Evolutionary conservation across 192 early-diverging fungal species (phyloP).

Genomic region (Rhizoclosmatium sp.): DNA sequence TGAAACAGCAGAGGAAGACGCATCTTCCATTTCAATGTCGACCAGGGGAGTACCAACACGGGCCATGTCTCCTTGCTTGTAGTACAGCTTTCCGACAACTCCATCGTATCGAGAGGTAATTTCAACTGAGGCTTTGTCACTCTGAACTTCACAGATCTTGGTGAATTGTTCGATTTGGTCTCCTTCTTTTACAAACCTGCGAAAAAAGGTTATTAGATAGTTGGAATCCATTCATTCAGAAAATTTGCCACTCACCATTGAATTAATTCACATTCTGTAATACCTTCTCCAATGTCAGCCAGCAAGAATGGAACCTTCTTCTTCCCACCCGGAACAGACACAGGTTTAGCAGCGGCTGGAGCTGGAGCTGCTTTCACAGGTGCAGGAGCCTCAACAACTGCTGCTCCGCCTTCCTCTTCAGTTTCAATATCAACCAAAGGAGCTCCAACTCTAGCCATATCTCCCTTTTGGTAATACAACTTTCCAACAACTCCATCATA

Average conservation of each 20-base stretch:
- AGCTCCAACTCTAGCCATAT: slow-evolving; percentile 90
- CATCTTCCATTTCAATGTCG: slow-evolving; percentile 73
- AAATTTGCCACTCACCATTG: slow-evolving; percentile 74
- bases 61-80: slow-evolving; percentile 87
- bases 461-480: slow-evolving; percentile 83
- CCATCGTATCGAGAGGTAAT: slow-evolving; percentile 96
- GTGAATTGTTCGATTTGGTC: slow-evolving; percentile 88
- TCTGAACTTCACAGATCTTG: slow-evolving; percentile 95
- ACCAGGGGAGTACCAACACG: slow-evolving; percentile 90
- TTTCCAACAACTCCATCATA: slow-evolving; percentile 86
- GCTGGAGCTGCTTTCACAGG: background rate
- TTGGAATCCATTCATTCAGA: background rate
- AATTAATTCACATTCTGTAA: slow-evolving; percentile 93
- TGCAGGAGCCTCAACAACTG: slow-evolving; percentile 14
- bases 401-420: slow-evolving; percentile 42
- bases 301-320: slow-evolving; percentile 74
- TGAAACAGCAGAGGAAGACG: slow-evolving; percentile 7
- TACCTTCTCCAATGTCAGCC: slow-evolving; percentile 97
- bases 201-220: background rate
- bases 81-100: slow-evolving; percentile 77
- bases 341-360: background rate
- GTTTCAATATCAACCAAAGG: slow-evolving; percentile 89
- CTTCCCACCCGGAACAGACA: background rate
- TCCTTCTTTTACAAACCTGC: slow-evolving; percentile 92
- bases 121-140: slow-evolving; percentile 97